Evolutionary conservation across 2,329 filamentous ascomycete genomes (phyloP), one percentile per base, ranked within the genome.

Genomic region (Aureobasidium sp.): DNA sequence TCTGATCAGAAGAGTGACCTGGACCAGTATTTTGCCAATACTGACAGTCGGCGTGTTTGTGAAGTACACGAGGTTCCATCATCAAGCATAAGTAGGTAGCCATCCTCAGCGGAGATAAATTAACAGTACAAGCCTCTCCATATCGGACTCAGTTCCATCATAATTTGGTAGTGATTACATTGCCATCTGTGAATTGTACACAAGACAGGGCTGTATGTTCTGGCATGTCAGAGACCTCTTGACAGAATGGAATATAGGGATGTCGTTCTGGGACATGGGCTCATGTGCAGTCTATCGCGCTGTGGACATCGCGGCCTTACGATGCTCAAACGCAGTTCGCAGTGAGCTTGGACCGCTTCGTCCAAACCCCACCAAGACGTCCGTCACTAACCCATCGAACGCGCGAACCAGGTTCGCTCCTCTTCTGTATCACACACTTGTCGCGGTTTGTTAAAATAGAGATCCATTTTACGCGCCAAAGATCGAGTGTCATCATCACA

Each of bases 381-480:
- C 47, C 30, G n/a, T 50, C 39, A 21, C 21, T 21, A 1, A 21
- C 21, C 21, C 21, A 21, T 25, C n/a, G 32, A 37, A 36, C 42
- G 42, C 53, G 53, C 41, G 53, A 45, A 57, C 51, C 51, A 54
- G 45, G 49, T 51, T 58, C 21, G 21, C 21, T 21, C 32, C 41
- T 58, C 54, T 30, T 58, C 34, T 34, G 45, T 42, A 58, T 44
- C 45, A 29, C 54, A 44, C 37, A 29, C 30, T 36, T 13, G 29
- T 37, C 30, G 14, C 39, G 30, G 39, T 48, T 21, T 21, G 21
- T 27, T 39, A 48, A 39, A 48, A 39, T 48, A 58, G 34, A 9
- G 21, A 48, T 58, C 27, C 2, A 5, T 48, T 34, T 13, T 59
- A 59, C 57, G 57, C 57, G 57, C 57, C 57, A 50, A 34, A 47